Evolutionary conservation across 768 basidiomycete genomes (phyloP), one percentile per base, ranked within the genome.

Genomic region (Calocybe gangraenosa): DNA sequence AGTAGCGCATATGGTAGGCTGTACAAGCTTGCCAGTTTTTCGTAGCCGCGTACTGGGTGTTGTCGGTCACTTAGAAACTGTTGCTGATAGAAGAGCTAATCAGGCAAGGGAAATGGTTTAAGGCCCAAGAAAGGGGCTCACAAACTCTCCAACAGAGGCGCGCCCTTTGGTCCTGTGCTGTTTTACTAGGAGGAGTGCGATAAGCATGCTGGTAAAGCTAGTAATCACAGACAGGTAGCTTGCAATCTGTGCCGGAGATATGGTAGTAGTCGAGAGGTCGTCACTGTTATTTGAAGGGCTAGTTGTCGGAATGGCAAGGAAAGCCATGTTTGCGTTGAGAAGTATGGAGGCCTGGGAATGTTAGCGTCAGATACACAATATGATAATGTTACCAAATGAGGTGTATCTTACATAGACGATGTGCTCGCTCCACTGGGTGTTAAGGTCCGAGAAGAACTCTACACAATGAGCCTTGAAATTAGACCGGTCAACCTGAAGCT

Each of bases 341-440:
- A 80, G 59, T 2, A 79, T 72, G 1, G 74, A 69, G 0, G 71
- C 68, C 77, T 78, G 43, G 6, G 11, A 28, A n/a, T n/a, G n/a
- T n/a, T n/a, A n/a, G n/a, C n/a, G n/a, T n/a, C n/a, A n/a, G n/a
- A n/a, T n/a, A n/a, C n/a, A n/a, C n/a, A n/a, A n/a, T n/a, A n/a
- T n/a, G n/a, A n/a, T n/a, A n/a, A n/a, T n/a, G n/a, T n/a, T n/a
- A n/a, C n/a, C n/a, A n/a, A n/a, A n/a, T n/a, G n/a, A n/a, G n/a
- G n/a, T n/a, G n/a, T n/a, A n/a, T n/a, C 71, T 36, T 50, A 76
- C 77, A 34, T 73, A 64, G 21, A 73, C 64, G 43, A 68, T 71
- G 36, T 69, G 69, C 36, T 68, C 67, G 23, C 61, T 54, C 59
- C 73, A 69, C 44, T 78, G 66, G 5, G 58, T 58, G 18, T 60